phyloP scores from a whole-genome alignment of 306 rosid species.

The Cucurbita argyrosperma region DNA sequence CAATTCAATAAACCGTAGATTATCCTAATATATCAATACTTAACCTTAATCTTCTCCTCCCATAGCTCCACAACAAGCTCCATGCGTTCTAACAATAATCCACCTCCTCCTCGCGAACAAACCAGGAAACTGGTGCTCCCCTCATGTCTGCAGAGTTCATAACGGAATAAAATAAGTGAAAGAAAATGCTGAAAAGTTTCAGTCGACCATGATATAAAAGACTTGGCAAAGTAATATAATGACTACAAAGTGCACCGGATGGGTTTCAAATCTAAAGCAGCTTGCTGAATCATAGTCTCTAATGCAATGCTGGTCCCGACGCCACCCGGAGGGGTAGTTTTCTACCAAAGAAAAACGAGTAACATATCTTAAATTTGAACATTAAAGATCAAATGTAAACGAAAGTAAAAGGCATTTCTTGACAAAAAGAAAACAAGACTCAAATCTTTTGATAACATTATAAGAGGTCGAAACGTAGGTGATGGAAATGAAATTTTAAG shows the following conservation, averaged over 20 bases:
- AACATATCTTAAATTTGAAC: not conserved
- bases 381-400: not conserved
- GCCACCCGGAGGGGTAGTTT: slow-evolving; percentile 64
- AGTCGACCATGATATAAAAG: not conserved
- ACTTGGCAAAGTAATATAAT: not conserved
- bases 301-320: slow-evolving; percentile 89
- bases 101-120: slow-evolving; percentile 96
- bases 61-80: slow-evolving; percentile 77
- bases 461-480: not conserved
- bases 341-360: slow-evolving; percentile 29
- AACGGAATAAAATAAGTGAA: not conserved
- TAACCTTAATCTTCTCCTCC: slow-evolving; percentile 80
- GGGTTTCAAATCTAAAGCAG: slow-evolving; percentile 49
- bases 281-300: slow-evolving; percentile 78
- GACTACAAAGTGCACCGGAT: slow-evolving; percentile 26
- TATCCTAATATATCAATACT: not conserved
- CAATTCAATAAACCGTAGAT: not conserved
- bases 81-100: slow-evolving; percentile 75
- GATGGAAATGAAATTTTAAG: not conserved
- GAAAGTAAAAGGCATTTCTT: not conserved
- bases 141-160: slow-evolving; percentile 44
- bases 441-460: not conserved
- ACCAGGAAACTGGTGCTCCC: slow-evolving; percentile 52
- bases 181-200: not conserved
- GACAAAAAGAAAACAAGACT: not conserved